Evolutionary conservation across 1,139 yeast species (phyloP).

Genomic region (Candida glucosophila): DNA sequence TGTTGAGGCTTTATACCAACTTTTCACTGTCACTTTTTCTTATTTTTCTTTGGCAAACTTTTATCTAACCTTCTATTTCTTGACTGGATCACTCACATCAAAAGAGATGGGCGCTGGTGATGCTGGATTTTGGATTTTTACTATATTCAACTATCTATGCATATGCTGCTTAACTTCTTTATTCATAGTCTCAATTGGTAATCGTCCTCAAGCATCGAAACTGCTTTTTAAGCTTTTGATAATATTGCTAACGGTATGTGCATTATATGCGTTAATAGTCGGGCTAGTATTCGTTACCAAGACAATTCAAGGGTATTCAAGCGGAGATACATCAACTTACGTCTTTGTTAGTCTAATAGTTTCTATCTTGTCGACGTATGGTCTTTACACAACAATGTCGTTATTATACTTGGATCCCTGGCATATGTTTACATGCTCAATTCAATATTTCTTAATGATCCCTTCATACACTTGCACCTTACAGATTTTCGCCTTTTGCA

Average conservation of each 20-base stretch:
- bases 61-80: constrained; percentile 82
- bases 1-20: constrained; percentile 77
- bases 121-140: constrained; percentile 77
- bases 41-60: constrained; percentile 88
- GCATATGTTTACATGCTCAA: constrained; percentile 80
- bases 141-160: constrained; percentile 75
- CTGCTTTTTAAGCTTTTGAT: constrained; percentile 65
- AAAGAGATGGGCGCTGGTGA: constrained; percentile 54
- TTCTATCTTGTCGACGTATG: constrained; percentile 86
- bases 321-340: constrained; percentile 40
- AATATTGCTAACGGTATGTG: constrained; percentile 65
- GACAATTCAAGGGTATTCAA: constrained; percentile 36
- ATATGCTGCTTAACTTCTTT: constrained; percentile 75
- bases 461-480: constrained; percentile 90
- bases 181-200: constrained; percentile 89
- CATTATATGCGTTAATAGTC: constrained; percentile 71
- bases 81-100: constrained; percentile 74
- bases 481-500: constrained; percentile 91
- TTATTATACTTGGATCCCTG: constrained; percentile 84
- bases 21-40: constrained; percentile 65
- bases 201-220: constrained; percentile 84
- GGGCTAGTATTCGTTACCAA: constrained; percentile 72
- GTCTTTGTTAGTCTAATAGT: constrained; percentile 67
- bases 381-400: constrained; percentile 74
- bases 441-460: constrained; percentile 77